phyloP scores from a whole-genome alignment of 1,139 yeast species.

The Meyerozyma sp. region DNA sequence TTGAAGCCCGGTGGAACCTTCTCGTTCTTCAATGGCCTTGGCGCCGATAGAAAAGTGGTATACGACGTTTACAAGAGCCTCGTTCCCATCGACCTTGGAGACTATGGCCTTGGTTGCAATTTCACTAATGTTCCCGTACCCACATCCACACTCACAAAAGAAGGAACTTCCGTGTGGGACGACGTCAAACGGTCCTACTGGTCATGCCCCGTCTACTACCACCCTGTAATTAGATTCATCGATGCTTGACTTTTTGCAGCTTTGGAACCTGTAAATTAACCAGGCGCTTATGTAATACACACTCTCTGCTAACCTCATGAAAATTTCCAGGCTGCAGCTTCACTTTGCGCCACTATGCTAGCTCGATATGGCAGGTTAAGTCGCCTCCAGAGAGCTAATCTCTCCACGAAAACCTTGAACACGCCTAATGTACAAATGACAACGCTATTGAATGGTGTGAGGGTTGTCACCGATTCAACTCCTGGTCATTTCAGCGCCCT shows the following conservation, averaged over 20 bases:
- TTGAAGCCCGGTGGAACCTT: slow-evolving; percentile 77
- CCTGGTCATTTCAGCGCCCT: slow-evolving; percentile 91
- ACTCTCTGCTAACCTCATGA: background rate
- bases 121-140: slow-evolving; percentile 46
- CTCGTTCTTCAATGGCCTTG: slow-evolving; percentile 90
- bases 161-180: slow-evolving; percentile 51
- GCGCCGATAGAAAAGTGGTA: slow-evolving; percentile 88
- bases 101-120: slow-evolving; percentile 66
- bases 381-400: background rate
- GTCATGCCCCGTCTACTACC: slow-evolving; percentile 65
- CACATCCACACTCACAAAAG: slow-evolving; percentile 19
- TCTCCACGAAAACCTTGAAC: background rate
- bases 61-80: slow-evolving; percentile 86
- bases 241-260: slow-evolving; percentile 12
- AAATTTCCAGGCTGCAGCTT: background rate
- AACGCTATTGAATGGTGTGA: slow-evolving; percentile 68
- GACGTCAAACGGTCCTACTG: slow-evolving; percentile 70
- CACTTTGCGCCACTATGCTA: background rate
- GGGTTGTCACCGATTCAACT: slow-evolving; percentile 77
- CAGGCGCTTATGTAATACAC: background rate
- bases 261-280: background rate
- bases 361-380: background rate
- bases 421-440: slow-evolving; percentile 38
- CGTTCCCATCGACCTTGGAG: slow-evolving; percentile 72
- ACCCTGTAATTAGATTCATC: slow-evolving; percentile 53